Evolutionary conservation across 768 basidiomycete species (phyloP).

Genomic region (Grammothele lineata): DNA sequence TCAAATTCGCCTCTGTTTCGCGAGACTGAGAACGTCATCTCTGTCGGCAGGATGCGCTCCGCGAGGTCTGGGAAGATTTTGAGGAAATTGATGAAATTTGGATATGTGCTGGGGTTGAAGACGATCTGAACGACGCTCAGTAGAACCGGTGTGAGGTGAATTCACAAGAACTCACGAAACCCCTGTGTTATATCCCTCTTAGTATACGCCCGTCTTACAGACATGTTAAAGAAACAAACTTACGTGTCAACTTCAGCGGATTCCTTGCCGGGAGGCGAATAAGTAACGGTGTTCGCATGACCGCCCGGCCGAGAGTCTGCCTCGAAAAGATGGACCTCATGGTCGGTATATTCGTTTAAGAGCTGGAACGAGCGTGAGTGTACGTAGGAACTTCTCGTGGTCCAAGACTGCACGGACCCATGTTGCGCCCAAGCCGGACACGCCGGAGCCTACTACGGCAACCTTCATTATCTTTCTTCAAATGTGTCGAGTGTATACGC

Average conservation of each 20-base stretch:
- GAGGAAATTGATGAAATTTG: slow-evolving; percentile 74
- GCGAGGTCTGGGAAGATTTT: slow-evolving; percentile 40
- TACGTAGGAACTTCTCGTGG: neutral
- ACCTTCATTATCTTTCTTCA: slow-evolving; percentile 38
- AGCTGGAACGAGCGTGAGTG: slow-evolving; percentile 33
- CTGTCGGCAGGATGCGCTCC: slow-evolving; percentile 44
- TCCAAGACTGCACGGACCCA: slow-evolving; percentile 61
- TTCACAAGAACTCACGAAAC: slow-evolving; percentile 44
- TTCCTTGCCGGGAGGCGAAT: slow-evolving; percentile 35
- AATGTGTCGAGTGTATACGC: too few species aligned
- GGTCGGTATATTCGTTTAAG: slow-evolving; percentile 68
- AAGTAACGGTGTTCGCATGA: slow-evolving; percentile 71
- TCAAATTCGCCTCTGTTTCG: slow-evolving; percentile 66
- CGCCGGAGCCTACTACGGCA: slow-evolving; percentile 73
- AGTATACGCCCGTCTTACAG: too few species aligned
- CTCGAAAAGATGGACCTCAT: slow-evolving; percentile 75
- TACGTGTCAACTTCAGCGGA: slow-evolving; percentile 66
- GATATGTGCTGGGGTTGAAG: slow-evolving; percentile 72
- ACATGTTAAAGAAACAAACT: slow-evolving; percentile 27
- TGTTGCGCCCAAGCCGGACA: slow-evolving; percentile 73
- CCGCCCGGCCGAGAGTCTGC: slow-evolving; percentile 64
- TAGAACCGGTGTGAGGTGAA: neutral
- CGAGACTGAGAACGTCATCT: slow-evolving; percentile 79
- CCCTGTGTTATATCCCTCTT: slow-evolving; percentile 29
- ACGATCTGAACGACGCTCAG: slow-evolving; percentile 49